Evolutionary conservation across 2,329 filamentous ascomycete species (phyloP).

Genomic region (Sarocladium oryzae): DNA sequence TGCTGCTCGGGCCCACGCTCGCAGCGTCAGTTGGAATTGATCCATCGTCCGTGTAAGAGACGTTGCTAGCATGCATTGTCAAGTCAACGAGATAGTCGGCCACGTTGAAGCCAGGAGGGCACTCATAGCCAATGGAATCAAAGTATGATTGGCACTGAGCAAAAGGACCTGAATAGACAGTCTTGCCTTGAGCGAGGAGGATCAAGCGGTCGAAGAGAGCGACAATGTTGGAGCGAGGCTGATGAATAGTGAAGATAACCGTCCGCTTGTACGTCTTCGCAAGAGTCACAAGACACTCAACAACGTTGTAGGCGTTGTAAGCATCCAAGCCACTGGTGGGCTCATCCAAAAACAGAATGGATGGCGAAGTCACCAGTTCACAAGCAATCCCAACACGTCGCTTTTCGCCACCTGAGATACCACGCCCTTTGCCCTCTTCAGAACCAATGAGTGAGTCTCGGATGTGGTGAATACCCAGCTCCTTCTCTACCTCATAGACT

Average conservation of each 20-base stretch:
- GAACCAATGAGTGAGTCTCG: conserved; percentile 93
- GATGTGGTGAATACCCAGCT: conserved; percentile 91
- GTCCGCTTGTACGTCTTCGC: conserved; percentile 97
- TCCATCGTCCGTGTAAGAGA: conserved; percentile 49
- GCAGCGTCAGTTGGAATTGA: conserved; percentile 46
- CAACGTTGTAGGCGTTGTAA: conserved; percentile 96
- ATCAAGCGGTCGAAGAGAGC: conserved; percentile 94
- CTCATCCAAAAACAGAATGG: conserved; percentile 94
- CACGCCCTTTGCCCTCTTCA: conserved; percentile 87
- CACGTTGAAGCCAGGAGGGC: conserved; percentile 96
- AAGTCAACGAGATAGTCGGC: conserved; percentile 96
- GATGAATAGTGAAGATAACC: conserved; percentile 96
- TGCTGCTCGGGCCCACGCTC: conserved; percentile 76
- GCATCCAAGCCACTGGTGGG: conserved; percentile 94
- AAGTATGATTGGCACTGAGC: conserved; percentile 86
- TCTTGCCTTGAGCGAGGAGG: conserved; percentile 78
- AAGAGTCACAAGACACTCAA: conserved; percentile 89
- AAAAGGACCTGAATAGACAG: conserved; percentile 92
- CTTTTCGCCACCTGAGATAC: conserved; percentile 96
- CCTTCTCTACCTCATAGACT: conserved; percentile 88
- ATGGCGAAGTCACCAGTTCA: conserved; percentile 93
- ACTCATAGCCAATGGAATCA: conserved; percentile 83
- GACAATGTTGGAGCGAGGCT: conserved; percentile 96
- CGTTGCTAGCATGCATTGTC: conserved; percentile 84
- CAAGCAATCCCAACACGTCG: conserved; percentile 94